Evolutionary conservation across 2,329 filamentous ascomycete genomes (phyloP).

Genomic region (Zopfia rhizophila): DNA sequence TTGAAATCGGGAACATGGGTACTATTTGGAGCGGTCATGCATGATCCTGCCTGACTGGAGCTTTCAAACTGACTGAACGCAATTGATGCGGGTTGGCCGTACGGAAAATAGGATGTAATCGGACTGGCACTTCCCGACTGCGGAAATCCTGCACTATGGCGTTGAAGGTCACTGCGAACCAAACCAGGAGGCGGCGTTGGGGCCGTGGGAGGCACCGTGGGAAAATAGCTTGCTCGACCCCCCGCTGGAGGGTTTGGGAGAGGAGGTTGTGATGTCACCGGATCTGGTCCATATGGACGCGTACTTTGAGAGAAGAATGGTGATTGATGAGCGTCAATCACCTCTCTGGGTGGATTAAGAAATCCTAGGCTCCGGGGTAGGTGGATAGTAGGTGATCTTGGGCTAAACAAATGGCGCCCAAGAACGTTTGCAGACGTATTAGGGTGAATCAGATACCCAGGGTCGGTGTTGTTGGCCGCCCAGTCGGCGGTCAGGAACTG

Average conservation of each 20-base stretch:
- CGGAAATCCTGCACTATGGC: slow-evolving; percentile 50
- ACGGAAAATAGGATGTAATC: slow-evolving; percentile 58
- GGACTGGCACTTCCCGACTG: slow-evolving; percentile 57
- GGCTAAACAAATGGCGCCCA: slow-evolving; percentile 68
- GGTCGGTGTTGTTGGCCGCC: slow-evolving; percentile 39
- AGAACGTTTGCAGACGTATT: no score
- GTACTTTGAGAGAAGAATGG: slow-evolving; percentile 58
- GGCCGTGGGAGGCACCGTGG: slow-evolving; percentile 37
- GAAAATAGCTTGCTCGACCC: slow-evolving; percentile 47
- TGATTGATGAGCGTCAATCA: slow-evolving; percentile 60
- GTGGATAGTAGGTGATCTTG: slow-evolving; percentile 64
- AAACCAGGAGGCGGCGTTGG: slow-evolving; percentile 45
- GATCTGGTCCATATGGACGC: slow-evolving; percentile 56
- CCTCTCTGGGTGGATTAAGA: slow-evolving; percentile 56
- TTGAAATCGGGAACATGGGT: slow-evolving; percentile 39
- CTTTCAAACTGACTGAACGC: slow-evolving; percentile 50
- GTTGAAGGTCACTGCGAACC: slow-evolving; percentile 36
- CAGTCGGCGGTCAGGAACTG: slow-evolving; percentile 34
- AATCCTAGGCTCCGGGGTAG: slow-evolving; percentile 63
- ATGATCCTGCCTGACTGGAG: slow-evolving; percentile 33
- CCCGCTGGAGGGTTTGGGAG: slow-evolving; percentile 59
- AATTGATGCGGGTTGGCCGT: slow-evolving; percentile 44
- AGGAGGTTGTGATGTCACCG: slow-evolving; percentile 56
- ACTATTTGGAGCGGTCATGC: slow-evolving; percentile 24
- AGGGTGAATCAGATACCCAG: slow-evolving; percentile 38